Base-by-base conservation (phyloP, 805 yeast genomes). In the Myxozyma melibiosi region DNA sequence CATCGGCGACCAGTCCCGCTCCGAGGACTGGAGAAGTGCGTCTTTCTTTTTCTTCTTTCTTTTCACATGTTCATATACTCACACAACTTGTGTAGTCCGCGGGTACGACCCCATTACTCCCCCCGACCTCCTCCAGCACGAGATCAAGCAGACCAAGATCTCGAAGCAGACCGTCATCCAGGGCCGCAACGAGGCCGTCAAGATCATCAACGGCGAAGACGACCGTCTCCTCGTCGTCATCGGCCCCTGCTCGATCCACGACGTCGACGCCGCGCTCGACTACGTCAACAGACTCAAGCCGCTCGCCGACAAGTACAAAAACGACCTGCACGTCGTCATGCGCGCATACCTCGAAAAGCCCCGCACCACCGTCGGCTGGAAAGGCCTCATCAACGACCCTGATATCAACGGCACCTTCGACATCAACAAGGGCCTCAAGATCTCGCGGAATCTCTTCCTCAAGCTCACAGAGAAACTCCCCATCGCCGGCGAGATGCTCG, bases 291-390 rank as follows among this genome's bases (percentile, higher is more conserved):
- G 84, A 67, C 80, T 92, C 56, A 74, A 81, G 42, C 77, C 76
- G 53, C 70, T 85, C 35, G 75, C 86, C 41, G 83, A 83, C 55
- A 79, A 83, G 69, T 77, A 87, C 62, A 78, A 85, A 63, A 84
- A 81, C 46, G 97, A 92, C 66, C 79, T 94, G 58, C 82, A 84
- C 55, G 85, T 94, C 57, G 85, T 94, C 61, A 94, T 94, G 99
- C 85, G 99, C 76, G 98, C 98, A 2, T 94, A 94, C 78, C 80
- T 94, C 69, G 99, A 92, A 74, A 92, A 92, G 76, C 99, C 99
- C 67, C 84, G 99, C 76, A 92, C 99, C 50, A 92, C 98, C 28
- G 98, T 94, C 44, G 99, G 99, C 58, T 92, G 99, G 99, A 92
- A 92, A 76, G 99, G 99, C 35, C 80, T 92, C 65, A 94, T 92